phyloP scores from a whole-genome alignment of 257 asterid species.

The Solanum paucissectum region DNA sequence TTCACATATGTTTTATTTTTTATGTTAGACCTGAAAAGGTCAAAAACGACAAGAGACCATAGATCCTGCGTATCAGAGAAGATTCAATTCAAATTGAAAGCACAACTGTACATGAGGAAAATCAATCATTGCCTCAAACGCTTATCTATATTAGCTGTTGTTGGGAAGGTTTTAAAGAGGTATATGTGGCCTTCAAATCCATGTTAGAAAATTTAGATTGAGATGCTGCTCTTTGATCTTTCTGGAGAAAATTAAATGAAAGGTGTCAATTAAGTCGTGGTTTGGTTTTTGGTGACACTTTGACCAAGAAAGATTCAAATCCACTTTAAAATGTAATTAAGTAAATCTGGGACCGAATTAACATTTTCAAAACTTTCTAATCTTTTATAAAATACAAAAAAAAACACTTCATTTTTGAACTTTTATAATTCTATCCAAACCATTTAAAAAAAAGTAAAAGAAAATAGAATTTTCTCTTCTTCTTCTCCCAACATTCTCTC shows the following conservation, averaged over 20 bases:
- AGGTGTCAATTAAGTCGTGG: too few species aligned
- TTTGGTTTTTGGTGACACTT: too few species aligned
- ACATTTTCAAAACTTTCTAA: too few species aligned
- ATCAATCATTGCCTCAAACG: slow-evolving; percentile 53
- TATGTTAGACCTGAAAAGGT: slow-evolving; percentile 27
- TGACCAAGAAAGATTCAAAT: too few species aligned
- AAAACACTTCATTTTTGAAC: too few species aligned
- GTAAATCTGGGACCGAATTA: too few species aligned
- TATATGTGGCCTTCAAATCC: slow-evolving; percentile 3
- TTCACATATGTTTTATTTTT: slow-evolving; percentile 5
- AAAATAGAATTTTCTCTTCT: too few species aligned
- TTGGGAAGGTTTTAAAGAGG: slow-evolving; percentile 94
- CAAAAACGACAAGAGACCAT: slow-evolving; percentile 68
- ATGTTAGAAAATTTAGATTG: not conserved
- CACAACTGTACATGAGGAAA: slow-evolving; percentile 30
- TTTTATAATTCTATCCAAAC: too few species aligned
- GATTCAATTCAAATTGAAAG: slow-evolving; percentile 42
- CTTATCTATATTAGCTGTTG: slow-evolving; percentile 86
- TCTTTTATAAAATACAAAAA: too few species aligned
- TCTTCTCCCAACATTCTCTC: too few species aligned
- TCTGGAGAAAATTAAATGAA: not conserved
- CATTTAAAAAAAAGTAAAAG: too few species aligned
- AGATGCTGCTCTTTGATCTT: not conserved
- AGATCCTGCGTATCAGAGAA: slow-evolving; percentile 73
- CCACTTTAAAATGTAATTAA: too few species aligned